A percentile compares a stretch with the other conserved stretches of the same genome.
Evolutionary conservation across 148 eudicot species (phyloP).

Genomic region (Camellia lanceoleosa): DNA sequence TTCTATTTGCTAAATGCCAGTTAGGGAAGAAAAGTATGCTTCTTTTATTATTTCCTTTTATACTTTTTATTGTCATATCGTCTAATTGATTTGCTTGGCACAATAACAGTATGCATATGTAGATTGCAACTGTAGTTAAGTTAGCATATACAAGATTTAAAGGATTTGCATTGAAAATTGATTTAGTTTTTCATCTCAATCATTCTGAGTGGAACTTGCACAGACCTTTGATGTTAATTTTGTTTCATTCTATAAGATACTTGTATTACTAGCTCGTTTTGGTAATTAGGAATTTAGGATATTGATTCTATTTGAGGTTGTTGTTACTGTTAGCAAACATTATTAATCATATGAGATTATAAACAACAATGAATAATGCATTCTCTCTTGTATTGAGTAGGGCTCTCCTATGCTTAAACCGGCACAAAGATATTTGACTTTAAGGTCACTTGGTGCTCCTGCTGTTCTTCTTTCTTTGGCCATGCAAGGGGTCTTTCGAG

Average conservation of each 20-base stretch:
- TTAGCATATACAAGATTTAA: not conserved
- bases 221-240: not conserved
- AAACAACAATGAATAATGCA: not conserved
- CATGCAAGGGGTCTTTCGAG: slow-evolving; percentile 97
- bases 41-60: no score
- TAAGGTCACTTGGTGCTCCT: slow-evolving; percentile 88
- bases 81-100: no score
- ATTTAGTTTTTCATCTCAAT: not conserved
- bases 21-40: no score
- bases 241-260: not conserved
- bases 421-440: slow-evolving; percentile 62
- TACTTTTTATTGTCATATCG: no score
- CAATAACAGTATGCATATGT: not conserved
- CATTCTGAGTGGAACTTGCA: not conserved
- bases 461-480: slow-evolving; percentile 95
- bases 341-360: not conserved
- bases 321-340: not conserved
- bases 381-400: slow-evolving; percentile 24
- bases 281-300: not conserved
- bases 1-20: no score
- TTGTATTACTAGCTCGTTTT: not conserved
- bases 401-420: slow-evolving; percentile 83
- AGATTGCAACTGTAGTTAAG: not conserved
- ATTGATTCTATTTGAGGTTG: not conserved
- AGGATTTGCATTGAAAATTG: not conserved